Evolutionary conservation across 345 rosid species (phyloP), one percentile per base, ranked within the genome.

Genomic region (Pistacia atlantica): DNA sequence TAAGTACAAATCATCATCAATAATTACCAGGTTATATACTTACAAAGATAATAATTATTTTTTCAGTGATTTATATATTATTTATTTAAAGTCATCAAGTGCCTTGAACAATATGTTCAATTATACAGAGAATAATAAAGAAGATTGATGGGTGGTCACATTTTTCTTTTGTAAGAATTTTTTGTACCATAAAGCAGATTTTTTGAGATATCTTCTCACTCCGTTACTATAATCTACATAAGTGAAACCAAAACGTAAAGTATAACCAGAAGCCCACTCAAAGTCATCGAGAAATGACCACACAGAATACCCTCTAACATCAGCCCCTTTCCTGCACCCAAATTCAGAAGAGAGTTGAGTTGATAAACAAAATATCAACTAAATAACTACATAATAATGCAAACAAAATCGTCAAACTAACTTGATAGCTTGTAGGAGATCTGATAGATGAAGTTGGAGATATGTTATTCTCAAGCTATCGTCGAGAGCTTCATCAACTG

Each of bases 281-380:
- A 85, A 87, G 63, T 85, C 82, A 65, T 85, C 90, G 62, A 78
- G 18, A 52, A 89, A 82, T 11, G 88, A 75, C 90, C 90, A 89
- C n/a, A 69, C 68, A 14, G 75, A 84, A 69, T 87, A 87, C 42
- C 83, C 90, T 62, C 74, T 84, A 35, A 87, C 84, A n/a, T 86
- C 71, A 1, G 49, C 87, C 16, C 88, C 88, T 2, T 73, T 75
- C 85, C 88, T 87, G 81, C 74, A 28, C 42, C 2, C 42, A 9
- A 65, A 20, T 8, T 16, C 42, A 38, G 7, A 0, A 38, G 7
- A 38, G 6, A 38, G 42, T 38, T 4, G 42, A 18, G 58, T 84
- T 78, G 57, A 4, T 38, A 2, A 42, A 42, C 46, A 42, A 42
- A 42, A 42, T 42, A 42, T 38, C 37, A 12, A 28, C 17, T 14